Evolutionary conservation across 352 stramenopile species (phyloP), one percentile per base, ranked within the genome.

Genomic region (Phytophthora tubulina): DNA sequence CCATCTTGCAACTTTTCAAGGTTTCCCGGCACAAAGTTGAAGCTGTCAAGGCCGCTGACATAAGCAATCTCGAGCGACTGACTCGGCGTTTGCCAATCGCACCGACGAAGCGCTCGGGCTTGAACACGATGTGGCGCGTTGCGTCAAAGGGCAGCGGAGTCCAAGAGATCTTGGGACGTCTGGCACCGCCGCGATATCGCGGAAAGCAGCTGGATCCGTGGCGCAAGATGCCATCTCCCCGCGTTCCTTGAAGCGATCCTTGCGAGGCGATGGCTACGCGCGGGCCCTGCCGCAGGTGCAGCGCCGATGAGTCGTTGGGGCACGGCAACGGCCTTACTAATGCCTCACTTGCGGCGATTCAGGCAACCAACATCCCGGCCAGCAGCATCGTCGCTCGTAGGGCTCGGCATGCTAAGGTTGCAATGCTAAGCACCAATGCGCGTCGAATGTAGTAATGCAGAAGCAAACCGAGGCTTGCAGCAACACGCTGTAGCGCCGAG

Each of bases 191-290:
- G 75, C 67, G 38, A 10, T 32, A 41, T 78, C 67, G 51, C 15
- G 51, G 45, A 80, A 80, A 80, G 55, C 75, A 80, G 55, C 67
- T 73, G 75, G 49, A 71, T 41, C 31, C 15, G 48, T 30, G 36
- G 59, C 59, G 59, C 14, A 58, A 60, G 45, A 30, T 64, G 52
- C 39, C 35, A 42, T 50, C 55, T 32, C 49, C 6, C 7, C 11
- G 52, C 55, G 5, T 70, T 66, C 44, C 17, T 76, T 70, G 70
- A 77, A 73, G 73, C 42, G 49, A 55, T 57, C 32, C 21, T 39
- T 17, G 39, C 32, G n/a, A 39, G 21, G 55, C 63, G 64, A 67
- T 72, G 46, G 54, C 55, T 72, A 60, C 63, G 63, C 32, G 61
- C n/a, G 27, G 45, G 21, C 31, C 15, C 8, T 62, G 39, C 41